Conservation (phyloP, 192 early-diverging fungal genomes). For the Lobosporangium transversale region DNA sequence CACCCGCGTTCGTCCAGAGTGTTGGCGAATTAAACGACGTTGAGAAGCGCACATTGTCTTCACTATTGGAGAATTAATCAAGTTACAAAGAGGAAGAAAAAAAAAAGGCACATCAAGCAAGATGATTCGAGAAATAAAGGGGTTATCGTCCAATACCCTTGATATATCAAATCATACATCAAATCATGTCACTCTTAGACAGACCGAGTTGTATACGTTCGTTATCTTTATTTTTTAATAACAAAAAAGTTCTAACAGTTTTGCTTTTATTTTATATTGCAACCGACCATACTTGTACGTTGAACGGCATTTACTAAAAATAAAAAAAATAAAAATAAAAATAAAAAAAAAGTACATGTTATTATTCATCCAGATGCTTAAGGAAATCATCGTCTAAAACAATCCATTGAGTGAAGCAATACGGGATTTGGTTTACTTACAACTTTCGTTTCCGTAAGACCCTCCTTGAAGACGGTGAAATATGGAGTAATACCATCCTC, state of each 20-base stretch:
- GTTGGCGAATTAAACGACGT: constrained; percentile 36
- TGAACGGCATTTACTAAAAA: too few species aligned
- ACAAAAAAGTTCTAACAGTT: too few species aligned
- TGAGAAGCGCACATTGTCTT: constrained; percentile 35
- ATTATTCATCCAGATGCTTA: too few species aligned
- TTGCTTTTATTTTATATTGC: too few species aligned
- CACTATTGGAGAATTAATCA: constrained; percentile 30
- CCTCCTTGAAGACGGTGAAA: constrained; percentile 92
- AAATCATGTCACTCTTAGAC: background rate
- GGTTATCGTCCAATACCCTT: too few species aligned
- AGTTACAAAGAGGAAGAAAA: background rate
- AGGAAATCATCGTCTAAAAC: too few species aligned
- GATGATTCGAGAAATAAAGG: too few species aligned
- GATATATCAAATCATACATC: background rate
- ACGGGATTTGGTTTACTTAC: constrained; percentile 28
- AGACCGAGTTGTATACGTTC: background rate
- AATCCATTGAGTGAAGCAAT: background rate
- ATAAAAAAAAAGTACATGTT: too few species aligned
- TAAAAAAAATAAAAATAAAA: too few species aligned
- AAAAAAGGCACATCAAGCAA: too few species aligned
- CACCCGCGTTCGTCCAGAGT: constrained; percentile 34
- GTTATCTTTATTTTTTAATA: background rate
- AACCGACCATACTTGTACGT: too few species aligned
- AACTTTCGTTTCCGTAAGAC: constrained; percentile 82
- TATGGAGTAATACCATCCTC: constrained; percentile 93